Percentiles rank a stretch among this genome's conserved stretches.
Evolutionary conservation across 169 alveolate species (phyloP).

Genomic region (Eimeria necatrix): DNA sequence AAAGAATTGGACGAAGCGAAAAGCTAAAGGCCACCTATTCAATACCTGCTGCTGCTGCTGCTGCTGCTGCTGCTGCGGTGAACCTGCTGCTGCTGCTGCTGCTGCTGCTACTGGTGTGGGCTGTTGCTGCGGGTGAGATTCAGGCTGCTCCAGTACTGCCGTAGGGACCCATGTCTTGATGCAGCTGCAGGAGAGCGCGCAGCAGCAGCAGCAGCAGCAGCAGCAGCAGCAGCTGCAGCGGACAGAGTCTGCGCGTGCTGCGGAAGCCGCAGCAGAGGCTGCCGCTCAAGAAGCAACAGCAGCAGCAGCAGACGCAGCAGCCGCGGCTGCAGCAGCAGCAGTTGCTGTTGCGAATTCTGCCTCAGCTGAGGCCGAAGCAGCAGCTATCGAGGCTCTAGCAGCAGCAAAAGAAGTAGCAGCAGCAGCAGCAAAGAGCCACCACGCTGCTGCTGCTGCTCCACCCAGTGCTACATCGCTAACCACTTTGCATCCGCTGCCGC

Average conservation of each 20-base stretch:
- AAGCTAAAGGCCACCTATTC: background rate
- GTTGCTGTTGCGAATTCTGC: constrained; percentile 17
- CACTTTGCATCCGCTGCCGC: too few relatives aligned
- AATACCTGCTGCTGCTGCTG: background rate
- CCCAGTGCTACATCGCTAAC: too few relatives aligned
- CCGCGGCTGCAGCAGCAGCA: background rate
- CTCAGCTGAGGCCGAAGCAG: background rate
- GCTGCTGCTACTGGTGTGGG: too few relatives aligned
- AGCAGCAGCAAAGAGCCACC: background rate
- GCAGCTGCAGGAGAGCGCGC: background rate
- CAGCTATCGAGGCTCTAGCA: constrained; percentile 16
- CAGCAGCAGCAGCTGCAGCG: constrained; percentile 16
- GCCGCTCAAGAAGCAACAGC: constrained; percentile 13
- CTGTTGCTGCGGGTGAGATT: too few relatives aligned
- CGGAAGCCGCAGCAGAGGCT: constrained; percentile 28
- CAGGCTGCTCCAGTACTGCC: background rate
- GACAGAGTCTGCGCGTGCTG: constrained; percentile 2
- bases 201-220: constrained; percentile 35
- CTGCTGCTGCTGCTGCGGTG: background rate
- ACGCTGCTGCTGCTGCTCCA: too few relatives aligned
- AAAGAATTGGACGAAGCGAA: background rate
- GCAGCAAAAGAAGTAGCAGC: constrained; percentile 25
- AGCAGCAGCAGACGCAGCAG: constrained; percentile 23
- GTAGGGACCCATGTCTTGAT: background rate
- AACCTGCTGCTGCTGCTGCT: background rate